phyloP scores from a whole-genome alignment of 495 filamentous ascomycete species.

The Hypoxylon subgilvum region DNA sequence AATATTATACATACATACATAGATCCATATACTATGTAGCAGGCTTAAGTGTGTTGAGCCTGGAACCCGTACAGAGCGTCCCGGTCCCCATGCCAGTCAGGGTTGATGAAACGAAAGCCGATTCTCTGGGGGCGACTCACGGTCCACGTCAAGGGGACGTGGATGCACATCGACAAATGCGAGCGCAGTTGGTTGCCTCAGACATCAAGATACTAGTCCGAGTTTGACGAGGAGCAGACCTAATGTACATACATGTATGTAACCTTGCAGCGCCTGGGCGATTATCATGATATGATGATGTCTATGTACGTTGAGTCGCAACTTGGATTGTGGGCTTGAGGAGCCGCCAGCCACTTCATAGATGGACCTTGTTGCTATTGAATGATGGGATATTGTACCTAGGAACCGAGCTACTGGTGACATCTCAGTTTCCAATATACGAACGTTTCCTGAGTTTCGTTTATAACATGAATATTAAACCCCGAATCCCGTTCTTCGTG shows the following conservation, averaged over 20 bases:
- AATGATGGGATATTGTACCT: too few relatives aligned
- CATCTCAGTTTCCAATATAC: too few relatives aligned
- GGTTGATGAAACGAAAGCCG: conserved; percentile 23
- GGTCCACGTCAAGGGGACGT: conserved; percentile 5
- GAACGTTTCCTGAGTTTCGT: background rate
- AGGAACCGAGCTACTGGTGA: too few relatives aligned
- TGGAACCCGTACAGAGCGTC: too few relatives aligned
- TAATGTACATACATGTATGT: too few relatives aligned
- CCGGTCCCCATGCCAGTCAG: background rate
- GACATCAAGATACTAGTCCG: too few relatives aligned
- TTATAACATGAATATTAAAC: conserved; percentile 5
- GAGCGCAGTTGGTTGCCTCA: background rate
- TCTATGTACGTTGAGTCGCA: conserved; percentile 7
- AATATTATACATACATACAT: too few relatives aligned
- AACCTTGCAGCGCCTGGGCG: background rate
- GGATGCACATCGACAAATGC: conserved; percentile 9
- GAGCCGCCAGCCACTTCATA: too few relatives aligned
- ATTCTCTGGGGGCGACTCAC: conserved; percentile 8
- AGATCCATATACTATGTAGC: too few relatives aligned
- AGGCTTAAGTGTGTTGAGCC: too few relatives aligned
- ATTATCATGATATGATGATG: conserved; percentile 25
- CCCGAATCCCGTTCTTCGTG: conserved; percentile 7
- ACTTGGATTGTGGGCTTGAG: background rate
- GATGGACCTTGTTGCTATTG: too few relatives aligned
- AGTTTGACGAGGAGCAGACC: too few relatives aligned